Base-by-base conservation (phyloP, 768 basidiomycete genomes). In the Dacryopinax primogenitus region DNA sequence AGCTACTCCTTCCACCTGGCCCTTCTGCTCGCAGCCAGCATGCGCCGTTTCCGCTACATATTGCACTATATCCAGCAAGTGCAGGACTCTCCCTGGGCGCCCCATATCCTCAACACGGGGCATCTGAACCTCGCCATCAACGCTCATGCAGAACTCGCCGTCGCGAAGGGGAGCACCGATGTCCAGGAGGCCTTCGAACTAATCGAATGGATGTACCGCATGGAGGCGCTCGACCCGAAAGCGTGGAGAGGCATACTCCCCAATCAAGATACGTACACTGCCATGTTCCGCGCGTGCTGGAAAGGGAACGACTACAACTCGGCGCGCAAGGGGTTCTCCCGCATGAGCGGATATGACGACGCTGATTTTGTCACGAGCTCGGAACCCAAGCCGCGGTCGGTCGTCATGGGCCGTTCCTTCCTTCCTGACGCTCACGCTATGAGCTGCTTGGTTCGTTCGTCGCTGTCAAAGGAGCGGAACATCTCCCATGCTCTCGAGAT, bases 231-330 rank as follows among this genome's bases (percentile, higher is more conserved):
- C 63, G 77, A 78, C 63, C 80, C 82, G 66, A 82, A 82, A 69
- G 78, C 79, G 28, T 64, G 65, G 2, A 77, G 77, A 33, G 77
- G 77, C 67, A 76, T 86, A 63, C 71, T 77, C 33, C 81, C 82
- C 12, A 74, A 76, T n/a, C 64, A 78, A 30, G 73, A 76, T 23
- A 83, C 86, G 9, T 89, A 81, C 73, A 81, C 82, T 67, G 78
- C 86, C 30, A 84, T 84, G 63, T 77, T 90, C 70, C 74, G 77
- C 67, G 80, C 82, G 1, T 90, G 88, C 73, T 82, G 84, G 82
- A 80, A 81, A 65, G 77, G 78, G 35, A 77, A 72, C 15, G 86
- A 90, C 73, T 90, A 86, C 87, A 76, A 71, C 28, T 78, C 78
- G 21, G 82, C 85, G 1, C 71, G 77, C 61, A 78, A 80, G 62